phyloP scores from a whole-genome alignment of 2,329 filamentous ascomycete species.

The Teratosphaeria viscida region DNA sequence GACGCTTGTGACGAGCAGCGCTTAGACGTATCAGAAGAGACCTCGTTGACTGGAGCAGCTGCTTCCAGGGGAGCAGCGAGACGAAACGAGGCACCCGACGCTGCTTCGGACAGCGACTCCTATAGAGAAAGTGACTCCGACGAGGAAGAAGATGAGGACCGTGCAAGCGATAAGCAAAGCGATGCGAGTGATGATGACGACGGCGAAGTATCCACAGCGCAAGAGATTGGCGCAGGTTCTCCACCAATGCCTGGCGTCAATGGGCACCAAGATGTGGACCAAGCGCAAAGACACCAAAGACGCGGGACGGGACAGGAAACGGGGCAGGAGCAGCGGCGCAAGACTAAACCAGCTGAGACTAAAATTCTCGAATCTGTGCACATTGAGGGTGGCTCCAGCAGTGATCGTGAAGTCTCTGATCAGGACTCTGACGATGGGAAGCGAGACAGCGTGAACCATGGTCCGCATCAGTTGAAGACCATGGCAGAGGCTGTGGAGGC shows the following conservation, averaged over 20 bases:
- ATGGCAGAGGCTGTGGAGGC: not conserved
- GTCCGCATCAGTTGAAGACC: not conserved
- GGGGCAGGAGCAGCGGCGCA: not conserved
- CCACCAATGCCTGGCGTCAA: not conserved
- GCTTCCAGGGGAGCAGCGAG: not conserved
- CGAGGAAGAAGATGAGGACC: not conserved
- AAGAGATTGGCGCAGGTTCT: not conserved
- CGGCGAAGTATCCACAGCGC: not conserved
- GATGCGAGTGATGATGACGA: not conserved
- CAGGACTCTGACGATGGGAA: not conserved
- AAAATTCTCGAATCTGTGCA: not conserved
- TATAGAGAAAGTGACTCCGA: not conserved
- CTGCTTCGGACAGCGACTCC: not conserved
- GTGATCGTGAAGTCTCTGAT: not conserved
- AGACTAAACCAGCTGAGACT: not conserved
- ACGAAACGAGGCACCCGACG: not conserved
- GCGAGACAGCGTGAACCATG: not conserved
- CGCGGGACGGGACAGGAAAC: not conserved
- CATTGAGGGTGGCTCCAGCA: not conserved
- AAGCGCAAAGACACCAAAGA: not conserved
- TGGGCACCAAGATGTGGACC: not conserved
- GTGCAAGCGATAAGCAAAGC: not conserved
- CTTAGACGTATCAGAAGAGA: not conserved
- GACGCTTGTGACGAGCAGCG: not conserved
- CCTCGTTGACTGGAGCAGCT: not conserved